Evolutionary conservation across 2,329 filamentous ascomycete genomes (phyloP), one percentile per base, ranked within the genome.

Genomic region (Xylariaceae sp.): DNA sequence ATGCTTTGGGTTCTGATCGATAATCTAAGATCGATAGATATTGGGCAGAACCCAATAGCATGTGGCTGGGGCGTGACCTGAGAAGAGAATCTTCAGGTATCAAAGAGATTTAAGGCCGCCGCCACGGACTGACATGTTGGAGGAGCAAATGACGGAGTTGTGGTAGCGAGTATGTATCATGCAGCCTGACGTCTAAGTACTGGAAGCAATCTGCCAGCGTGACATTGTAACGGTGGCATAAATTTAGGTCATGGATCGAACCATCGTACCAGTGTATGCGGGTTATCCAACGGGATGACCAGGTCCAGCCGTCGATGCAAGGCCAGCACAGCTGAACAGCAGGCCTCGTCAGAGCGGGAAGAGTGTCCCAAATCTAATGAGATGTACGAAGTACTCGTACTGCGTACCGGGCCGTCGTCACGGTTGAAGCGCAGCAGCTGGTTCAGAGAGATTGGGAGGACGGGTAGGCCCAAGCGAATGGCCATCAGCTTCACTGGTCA

Each of bases 261-360:
- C 57, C 56, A 64, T 62, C 57, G 57, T 59, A 57, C 61, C 56
- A 64, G 61, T 61, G 62, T 63, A 64, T 64, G 64, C 63, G 63
- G 57, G 61, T 58, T 61, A 53, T 63, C 55, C 58, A 66, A 62
- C 59, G 52, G 51, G 58, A 66, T 60, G 60, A 66, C 66, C 59
- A 71, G 67, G 66, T 65, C 67, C 66, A 70, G 69, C 67, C 62
- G 64, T 66, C 58, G 65, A 71, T 69, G 70, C 70, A 71, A 64
- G 66, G 70, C 71, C 70, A 72, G 64, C 70, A 62, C 68, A 71
- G 61, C 69, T 64, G 58, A 62, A 63, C 52, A 62, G 62, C 63
- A 58, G 61, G 51, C 57, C 61, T 56, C 18, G 47, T 54, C 34
- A 56, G 59, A 62, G 61, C 57, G 55, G 63, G 48, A 44, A 48